These are phyloP conservation scores for Cicer arietinum DNA, from an alignment of 306 rosid species.

Conservation along the genomic window DNA sequence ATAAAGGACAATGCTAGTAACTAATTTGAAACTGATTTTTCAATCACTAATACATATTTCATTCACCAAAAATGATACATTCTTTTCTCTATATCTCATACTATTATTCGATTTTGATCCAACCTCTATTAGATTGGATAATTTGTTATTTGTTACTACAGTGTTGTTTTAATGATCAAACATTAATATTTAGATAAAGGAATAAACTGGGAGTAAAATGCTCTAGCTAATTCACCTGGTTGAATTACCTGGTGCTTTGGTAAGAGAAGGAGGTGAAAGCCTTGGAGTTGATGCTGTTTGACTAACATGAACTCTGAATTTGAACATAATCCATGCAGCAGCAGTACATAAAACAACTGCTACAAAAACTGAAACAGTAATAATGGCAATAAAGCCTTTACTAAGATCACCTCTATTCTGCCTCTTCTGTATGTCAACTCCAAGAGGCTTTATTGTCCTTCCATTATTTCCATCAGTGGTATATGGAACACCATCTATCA, in stretches of 20 bases:
- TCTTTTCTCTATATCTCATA: too few relatives aligned
- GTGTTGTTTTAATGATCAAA: slow-evolving; percentile 9
- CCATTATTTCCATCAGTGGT: slow-evolving; percentile 49
- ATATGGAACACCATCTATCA: slow-evolving; percentile 65
- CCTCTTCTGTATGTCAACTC: slow-evolving; percentile 64
- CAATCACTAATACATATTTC: too few relatives aligned
- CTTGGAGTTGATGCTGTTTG: slow-evolving; percentile 51
- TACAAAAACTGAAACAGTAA: slow-evolving; percentile 64
- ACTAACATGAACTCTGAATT: slow-evolving; percentile 51
- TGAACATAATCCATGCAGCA: slow-evolving; percentile 62
- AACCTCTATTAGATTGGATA: neutral
- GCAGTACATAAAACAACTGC: slow-evolving; percentile 64
- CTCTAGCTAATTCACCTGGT: slow-evolving; percentile 30
- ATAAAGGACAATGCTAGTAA: too few relatives aligned
- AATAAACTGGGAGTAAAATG: slow-evolving; percentile 15
- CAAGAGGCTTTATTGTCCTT: slow-evolving; percentile 72
- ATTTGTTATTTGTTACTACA: neutral
- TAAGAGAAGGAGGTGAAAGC: slow-evolving; percentile 53
- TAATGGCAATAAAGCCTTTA: slow-evolving; percentile 61
- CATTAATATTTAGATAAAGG: neutral
- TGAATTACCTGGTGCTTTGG: slow-evolving; percentile 69
- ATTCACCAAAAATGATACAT: too few relatives aligned
- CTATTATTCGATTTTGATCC: too few relatives aligned
- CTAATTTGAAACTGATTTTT: too few relatives aligned
- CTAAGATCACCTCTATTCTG: slow-evolving; percentile 58